These are phyloP conservation scores for Globisporangium lucens DNA, from an alignment of 352 stramenopile genomes.

Conservation along the genomic window DNA sequence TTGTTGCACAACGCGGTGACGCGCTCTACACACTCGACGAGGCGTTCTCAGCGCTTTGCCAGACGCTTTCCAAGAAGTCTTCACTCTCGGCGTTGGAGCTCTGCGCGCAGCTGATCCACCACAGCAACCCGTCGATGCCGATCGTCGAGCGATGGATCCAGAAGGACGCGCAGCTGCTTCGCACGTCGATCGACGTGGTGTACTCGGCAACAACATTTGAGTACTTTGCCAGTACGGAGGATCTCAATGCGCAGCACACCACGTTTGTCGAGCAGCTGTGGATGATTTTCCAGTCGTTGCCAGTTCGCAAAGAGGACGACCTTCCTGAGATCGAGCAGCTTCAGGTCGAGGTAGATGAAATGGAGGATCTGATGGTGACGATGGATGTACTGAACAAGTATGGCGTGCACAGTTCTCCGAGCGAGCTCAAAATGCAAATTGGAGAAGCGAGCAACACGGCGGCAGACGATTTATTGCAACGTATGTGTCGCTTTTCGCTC, in stretches of 20 bases:
- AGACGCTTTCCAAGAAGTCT: slow-evolving; percentile 25
- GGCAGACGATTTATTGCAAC: slow-evolving; percentile 29
- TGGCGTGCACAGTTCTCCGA: slow-evolving; percentile 31
- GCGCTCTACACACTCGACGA: slow-evolving; percentile 42
- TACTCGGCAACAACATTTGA: slow-evolving; percentile 11
- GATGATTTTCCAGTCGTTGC: slow-evolving; percentile 71
- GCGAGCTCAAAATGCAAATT: slow-evolving; percentile 22
- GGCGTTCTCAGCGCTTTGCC: slow-evolving; percentile 44
- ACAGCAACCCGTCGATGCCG: slow-evolving; percentile 56
- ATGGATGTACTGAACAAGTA: slow-evolving; percentile 73
- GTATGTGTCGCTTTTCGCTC: slow-evolving; percentile 50
- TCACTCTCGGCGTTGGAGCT: slow-evolving; percentile 39
- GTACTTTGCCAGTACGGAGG: neutral
- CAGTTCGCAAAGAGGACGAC: slow-evolving; percentile 61
- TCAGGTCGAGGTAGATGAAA: slow-evolving; percentile 67
- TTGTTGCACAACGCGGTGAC: slow-evolving; percentile 40
- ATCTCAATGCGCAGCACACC: slow-evolving; percentile 16
- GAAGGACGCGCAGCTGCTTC: slow-evolving; percentile 42
- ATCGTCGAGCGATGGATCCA: slow-evolving; percentile 56
- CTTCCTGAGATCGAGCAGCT: slow-evolving; percentile 45
- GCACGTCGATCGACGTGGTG: slow-evolving; percentile 55
- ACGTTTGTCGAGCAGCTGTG: slow-evolving; percentile 58
- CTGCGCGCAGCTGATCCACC: slow-evolving; percentile 52
- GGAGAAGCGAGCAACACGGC: slow-evolving; percentile 7
- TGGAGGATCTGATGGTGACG: slow-evolving; percentile 68